phyloP scores from a whole-genome alignment of 2,329 filamentous ascomycete species.

The Aspergillus awamori region DNA sequence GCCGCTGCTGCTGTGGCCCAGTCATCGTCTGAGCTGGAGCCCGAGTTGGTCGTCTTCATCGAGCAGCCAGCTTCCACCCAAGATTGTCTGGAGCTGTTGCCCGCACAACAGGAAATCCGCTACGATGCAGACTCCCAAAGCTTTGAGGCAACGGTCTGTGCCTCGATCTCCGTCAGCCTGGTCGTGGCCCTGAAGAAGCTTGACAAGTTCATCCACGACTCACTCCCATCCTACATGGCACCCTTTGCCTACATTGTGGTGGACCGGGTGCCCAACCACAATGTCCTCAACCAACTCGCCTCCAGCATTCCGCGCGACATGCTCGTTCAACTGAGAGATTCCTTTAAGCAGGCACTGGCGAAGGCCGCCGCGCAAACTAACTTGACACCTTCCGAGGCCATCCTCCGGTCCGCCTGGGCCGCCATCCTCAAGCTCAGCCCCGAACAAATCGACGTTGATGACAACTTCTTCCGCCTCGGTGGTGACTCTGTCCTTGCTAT shows the following conservation, averaged over 20 bases:
- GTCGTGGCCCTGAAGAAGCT: constrained; percentile 43
- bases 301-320: constrained; percentile 27
- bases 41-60: constrained; percentile 36
- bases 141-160: constrained; percentile 21
- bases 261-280: constrained; percentile 44
- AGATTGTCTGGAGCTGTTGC: constrained; percentile 31
- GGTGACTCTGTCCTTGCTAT: constrained; percentile 65
- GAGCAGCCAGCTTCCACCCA: constrained; percentile 33
- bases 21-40: constrained; percentile 24
- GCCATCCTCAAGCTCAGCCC: constrained; percentile 28
- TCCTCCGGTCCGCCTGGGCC: constrained; percentile 39
- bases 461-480: constrained; percentile 64
- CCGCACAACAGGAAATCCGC: constrained; percentile 27
- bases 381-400: constrained; percentile 40
- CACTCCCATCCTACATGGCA: constrained; percentile 50
- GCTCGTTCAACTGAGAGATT: constrained; percentile 20
- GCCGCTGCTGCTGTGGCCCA: constrained; percentile 34
- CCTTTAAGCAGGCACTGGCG: constrained; percentile 38
- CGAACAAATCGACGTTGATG: constrained; percentile 54
- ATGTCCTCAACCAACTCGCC: constrained; percentile 34
- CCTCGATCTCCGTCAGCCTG: constrained; percentile 35
- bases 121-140: constrained; percentile 13
- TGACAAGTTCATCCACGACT: constrained; percentile 47
- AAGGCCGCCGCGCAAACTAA: constrained; percentile 31
- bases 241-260: constrained; percentile 49